Percentiles rank a stretch among this genome's conserved stretches.
Conservation (phyloP, 176 grass and related monocot genomes). For the Oryza punctata region DNA sequence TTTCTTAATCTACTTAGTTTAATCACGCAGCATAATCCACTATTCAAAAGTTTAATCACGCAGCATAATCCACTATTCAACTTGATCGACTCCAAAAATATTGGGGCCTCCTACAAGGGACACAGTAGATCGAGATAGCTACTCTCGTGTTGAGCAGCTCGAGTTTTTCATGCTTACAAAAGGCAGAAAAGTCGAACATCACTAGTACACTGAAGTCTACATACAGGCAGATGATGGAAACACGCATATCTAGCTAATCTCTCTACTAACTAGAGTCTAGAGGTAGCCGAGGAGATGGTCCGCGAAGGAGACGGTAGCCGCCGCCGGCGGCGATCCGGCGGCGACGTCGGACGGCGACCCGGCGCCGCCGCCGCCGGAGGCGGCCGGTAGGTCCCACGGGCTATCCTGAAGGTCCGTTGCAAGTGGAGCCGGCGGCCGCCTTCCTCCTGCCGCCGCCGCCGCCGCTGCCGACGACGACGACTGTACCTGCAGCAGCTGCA, state of each 20-base stretch:
- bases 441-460: neutral
- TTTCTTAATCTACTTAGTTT: too few species aligned
- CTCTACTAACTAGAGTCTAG: conserved; percentile 10
- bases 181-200: neutral
- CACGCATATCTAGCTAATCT: neutral
- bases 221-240: too few species aligned
- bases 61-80: neutral
- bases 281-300: conserved; percentile 57
- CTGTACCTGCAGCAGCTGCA: conserved; percentile 37
- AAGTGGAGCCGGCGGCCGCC: neutral
- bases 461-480: neutral
- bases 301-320: neutral
- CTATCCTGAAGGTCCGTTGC: neutral
- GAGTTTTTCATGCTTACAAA: neutral
- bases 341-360: neutral
- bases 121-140: too few species aligned
- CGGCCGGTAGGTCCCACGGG: neutral
- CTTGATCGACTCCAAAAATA: neutral
- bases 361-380: neutral
- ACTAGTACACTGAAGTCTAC: neutral
- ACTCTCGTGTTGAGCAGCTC: too few species aligned
- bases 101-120: neutral
- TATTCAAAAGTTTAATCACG: neutral
- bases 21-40: too few species aligned
- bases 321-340: conserved; percentile 26